Base-by-base conservation (phyloP, 129 eudicot genomes). In the Helianthus tuberosus region DNA sequence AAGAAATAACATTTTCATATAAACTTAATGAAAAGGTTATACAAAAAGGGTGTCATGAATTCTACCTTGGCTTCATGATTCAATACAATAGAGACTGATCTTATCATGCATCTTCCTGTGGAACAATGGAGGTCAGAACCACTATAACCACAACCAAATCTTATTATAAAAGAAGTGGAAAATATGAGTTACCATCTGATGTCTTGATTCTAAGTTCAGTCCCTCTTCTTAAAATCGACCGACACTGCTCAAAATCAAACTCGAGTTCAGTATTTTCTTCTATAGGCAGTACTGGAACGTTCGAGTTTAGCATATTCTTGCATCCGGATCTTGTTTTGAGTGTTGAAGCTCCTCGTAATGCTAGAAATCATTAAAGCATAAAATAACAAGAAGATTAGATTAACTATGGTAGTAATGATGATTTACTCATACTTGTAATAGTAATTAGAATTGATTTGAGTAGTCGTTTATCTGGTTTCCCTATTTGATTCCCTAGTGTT, bases 311-410 rank as follows among this genome's bases (percentile, higher is more conserved):
- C 77, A 83, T 84, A 16, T 73, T 88, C 83, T 87, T 93, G 89
- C 79, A 80, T 43, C 75, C 83, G 14, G 92, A 39, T 83, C 98
- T 79, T 74, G 86, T 88, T 78, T 90, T 90, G 0, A 93, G 92
- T 4, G 97, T 88, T 11, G 89, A 87, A 11, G 97, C 98, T 66
- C 97, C 98, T 75, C 87, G 80, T 48, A 93, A 72, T 13, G 98
- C 98, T 93, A 61, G 51, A 63, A 3, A 71, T 72, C 55, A 77
- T 13, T 50, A 11, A 52, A 69, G 23, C 62, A 29, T 29, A 64
- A 29, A 5, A 41, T 29, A 12, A 3, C 6, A 1, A 58, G 8
- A 15, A 1, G 6, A 51, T 8, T 55, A 55, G 35, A 20, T 50
- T 13, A 11, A 60, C 43, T 57, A 57, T 55, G 13, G 5, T 20